Percentiles rank a stretch among this genome's conserved stretches.
phyloP scores from a whole-genome alignment of 192 early-diverging fungal species.

The Dimargaris xerosporica region DNA sequence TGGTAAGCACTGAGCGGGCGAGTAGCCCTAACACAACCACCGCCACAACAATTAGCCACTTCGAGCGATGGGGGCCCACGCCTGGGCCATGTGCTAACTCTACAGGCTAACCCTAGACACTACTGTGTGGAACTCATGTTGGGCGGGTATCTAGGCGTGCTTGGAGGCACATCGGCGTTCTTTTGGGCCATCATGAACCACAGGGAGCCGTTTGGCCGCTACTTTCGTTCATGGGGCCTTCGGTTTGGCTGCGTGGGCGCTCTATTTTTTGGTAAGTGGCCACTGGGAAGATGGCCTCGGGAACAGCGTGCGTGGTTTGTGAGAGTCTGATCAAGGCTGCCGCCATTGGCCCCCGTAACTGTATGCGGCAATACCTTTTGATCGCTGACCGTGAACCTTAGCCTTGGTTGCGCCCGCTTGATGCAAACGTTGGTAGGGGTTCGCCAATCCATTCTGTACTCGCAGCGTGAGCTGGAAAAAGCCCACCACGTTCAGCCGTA shows the following conservation, averaged over 20 bases:
- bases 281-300: too few relatives aligned
- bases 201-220: neutral
- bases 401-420: too few relatives aligned
- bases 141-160: neutral
- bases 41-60: neutral
- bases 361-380: too few relatives aligned
- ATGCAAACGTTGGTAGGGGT: neutral
- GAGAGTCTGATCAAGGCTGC: too few relatives aligned
- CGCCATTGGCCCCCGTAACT: too few relatives aligned
- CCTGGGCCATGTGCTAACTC: neutral
- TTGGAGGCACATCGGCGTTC: neutral
- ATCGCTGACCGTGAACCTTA: too few relatives aligned
- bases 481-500: neutral
- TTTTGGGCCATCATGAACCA: neutral
- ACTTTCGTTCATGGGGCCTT: neutral
- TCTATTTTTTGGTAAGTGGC: neutral
- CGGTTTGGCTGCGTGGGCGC: neutral
- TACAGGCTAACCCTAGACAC: neutral
- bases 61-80: neutral
- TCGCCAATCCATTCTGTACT: neutral
- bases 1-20: neutral
- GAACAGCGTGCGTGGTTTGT: too few relatives aligned
- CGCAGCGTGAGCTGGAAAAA: neutral
- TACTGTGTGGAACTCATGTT: neutral
- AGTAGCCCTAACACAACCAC: neutral